These are phyloP conservation scores for Fusarium austroafricanum DNA, from an alignment of 2,329 filamentous ascomycete species.

Conservation along the genomic window DNA sequence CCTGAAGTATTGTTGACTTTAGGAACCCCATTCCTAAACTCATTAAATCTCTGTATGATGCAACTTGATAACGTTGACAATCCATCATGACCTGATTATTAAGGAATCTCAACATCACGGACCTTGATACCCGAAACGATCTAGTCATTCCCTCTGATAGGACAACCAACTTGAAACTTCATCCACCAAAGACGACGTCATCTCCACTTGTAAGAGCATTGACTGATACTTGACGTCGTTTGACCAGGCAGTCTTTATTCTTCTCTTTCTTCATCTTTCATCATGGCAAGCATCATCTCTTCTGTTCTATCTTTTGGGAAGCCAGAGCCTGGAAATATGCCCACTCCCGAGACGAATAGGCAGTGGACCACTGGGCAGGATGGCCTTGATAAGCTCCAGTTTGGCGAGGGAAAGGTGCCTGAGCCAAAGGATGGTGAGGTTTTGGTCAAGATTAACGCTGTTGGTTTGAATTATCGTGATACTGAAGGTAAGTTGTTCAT, in stretches of 20 bases:
- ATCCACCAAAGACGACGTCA: slow-evolving; percentile 35
- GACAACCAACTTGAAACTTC: slow-evolving; percentile 9
- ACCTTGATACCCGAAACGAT: slow-evolving; percentile 24
- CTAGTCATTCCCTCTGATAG: slow-evolving; percentile 31
- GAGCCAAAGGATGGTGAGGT: slow-evolving; percentile 63
- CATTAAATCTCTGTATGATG: too few relatives aligned
- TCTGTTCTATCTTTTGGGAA: slow-evolving; percentile 40
- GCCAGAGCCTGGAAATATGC: slow-evolving; percentile 17
- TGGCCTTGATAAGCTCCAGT: slow-evolving; percentile 65
- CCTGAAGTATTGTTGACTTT: too few relatives aligned
- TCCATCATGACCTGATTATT: slow-evolving; percentile 24
- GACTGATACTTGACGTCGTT: slow-evolving; percentile 21
- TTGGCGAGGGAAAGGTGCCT: slow-evolving; percentile 59
- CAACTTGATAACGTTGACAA: too few relatives aligned
- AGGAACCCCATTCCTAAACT: too few relatives aligned
- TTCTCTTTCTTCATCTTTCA: neutral
- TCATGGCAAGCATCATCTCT: slow-evolving; percentile 40
- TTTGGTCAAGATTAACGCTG: slow-evolving; percentile 59
- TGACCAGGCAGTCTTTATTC: neutral
- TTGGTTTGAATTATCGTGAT: slow-evolving; percentile 64
- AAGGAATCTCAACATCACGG: slow-evolving; percentile 8
- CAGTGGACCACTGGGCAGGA: slow-evolving; percentile 68
- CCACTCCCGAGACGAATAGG: slow-evolving; percentile 48
- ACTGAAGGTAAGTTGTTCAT: slow-evolving; percentile 56
- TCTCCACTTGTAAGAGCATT: slow-evolving; percentile 33